Evolutionary conservation across 78 protist genomes (phyloP).

Genomic region (Dictyostelium firmibasis): DNA sequence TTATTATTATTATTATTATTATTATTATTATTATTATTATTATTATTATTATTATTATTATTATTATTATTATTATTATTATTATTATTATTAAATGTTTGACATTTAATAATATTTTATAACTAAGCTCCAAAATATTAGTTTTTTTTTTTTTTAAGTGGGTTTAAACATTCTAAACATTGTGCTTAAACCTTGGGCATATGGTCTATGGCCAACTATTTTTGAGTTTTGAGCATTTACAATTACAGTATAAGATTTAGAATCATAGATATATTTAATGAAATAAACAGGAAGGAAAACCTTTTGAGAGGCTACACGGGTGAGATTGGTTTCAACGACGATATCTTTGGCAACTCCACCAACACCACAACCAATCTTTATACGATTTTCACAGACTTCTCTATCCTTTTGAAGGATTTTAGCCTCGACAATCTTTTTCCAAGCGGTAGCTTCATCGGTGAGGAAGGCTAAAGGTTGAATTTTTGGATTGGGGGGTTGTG

Average conservation of each 20-base stretch:
- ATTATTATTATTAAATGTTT: not conserved
- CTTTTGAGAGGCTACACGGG: conserved; percentile 63
- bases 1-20: not conserved
- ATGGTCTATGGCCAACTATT: conserved; percentile 73
- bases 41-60: not conserved
- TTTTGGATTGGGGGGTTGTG: conserved; percentile 58
- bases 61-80: not conserved
- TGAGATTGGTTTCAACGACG: conserved; percentile 25
- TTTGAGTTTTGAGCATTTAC: conserved; percentile 71
- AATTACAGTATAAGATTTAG: conserved; percentile 47
- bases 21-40: not conserved
- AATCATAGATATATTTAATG: conserved; percentile 47
- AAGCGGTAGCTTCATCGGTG: conserved; percentile 46
- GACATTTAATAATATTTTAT: not conserved
- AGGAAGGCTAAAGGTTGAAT: conserved; percentile 42
- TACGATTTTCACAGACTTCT: conserved; percentile 51
- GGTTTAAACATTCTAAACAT: conserved; percentile 48
- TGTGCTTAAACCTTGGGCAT: conserved; percentile 34
- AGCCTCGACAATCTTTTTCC: conserved; percentile 32
- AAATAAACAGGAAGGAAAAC: conserved; percentile 63
- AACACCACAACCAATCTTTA: conserved; percentile 13
- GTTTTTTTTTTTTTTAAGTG: not conserved
- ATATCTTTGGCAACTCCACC: conserved; percentile 28
- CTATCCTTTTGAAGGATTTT: conserved; percentile 25
- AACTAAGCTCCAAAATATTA: too few relatives aligned